A percentile compares a stretch with the other conserved stretches of the same genome.
These are phyloP conservation scores for Fragaria ananassa DNA, from an alignment of 306 rosid genomes.

Conservation along the genomic window DNA sequence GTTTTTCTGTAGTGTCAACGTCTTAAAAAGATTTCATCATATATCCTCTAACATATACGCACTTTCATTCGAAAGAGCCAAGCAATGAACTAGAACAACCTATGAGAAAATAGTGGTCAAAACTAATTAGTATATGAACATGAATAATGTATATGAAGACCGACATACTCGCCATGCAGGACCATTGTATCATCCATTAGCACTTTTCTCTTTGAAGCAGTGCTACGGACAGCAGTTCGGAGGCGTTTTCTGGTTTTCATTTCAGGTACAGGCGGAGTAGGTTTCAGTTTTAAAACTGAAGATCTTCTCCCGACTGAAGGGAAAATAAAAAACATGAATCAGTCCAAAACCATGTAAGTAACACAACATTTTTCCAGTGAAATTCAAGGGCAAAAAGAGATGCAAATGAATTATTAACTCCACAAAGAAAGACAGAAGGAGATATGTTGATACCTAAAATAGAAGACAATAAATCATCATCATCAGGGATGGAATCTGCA, in stretches of 20 bases:
- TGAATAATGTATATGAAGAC: slow-evolving; percentile 23
- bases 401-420: slow-evolving; percentile 10
- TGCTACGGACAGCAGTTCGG: slow-evolving; percentile 54
- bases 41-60: not conserved
- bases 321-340: slow-evolving; percentile 32
- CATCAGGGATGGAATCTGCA: slow-evolving; percentile 76
- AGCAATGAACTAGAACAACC: not conserved
- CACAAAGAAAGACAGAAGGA: slow-evolving; percentile 17
- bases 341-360: slow-evolving; percentile 23
- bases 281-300: slow-evolving; percentile 77
- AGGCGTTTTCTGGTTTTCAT: slow-evolving; percentile 47
- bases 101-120: not conserved
- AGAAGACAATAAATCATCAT: slow-evolving; percentile 91
- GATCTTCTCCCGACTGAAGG: slow-evolving; percentile 81
- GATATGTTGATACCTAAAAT: slow-evolving; percentile 66
- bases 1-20: not conserved
- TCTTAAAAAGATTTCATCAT: not conserved
- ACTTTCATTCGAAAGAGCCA: not conserved
- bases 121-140: not conserved
- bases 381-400: not conserved
- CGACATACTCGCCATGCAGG: slow-evolving; percentile 97
- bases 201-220: slow-evolving; percentile 81
- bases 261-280: slow-evolving; percentile 68
- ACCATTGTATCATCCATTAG: slow-evolving; percentile 94
- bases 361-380: not conserved